Evolutionary conservation across 495 filamentous ascomycete species (phyloP), one percentile per base, ranked within the genome.

Genomic region (Penicillium angulare): DNA sequence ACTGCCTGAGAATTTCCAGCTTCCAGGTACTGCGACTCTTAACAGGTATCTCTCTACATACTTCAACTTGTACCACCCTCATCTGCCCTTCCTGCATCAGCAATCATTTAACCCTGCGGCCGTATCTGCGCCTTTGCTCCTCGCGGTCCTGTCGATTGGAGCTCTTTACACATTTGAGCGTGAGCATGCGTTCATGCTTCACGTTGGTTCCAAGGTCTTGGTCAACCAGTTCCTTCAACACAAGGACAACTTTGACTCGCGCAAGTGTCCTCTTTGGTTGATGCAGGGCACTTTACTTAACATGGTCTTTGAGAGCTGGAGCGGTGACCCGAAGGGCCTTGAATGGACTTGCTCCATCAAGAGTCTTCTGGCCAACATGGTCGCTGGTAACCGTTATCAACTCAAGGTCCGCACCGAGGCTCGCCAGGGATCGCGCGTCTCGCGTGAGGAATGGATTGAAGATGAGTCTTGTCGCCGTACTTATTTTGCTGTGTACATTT

Each of bases 231-330:
- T 97, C 69, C 68, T 98, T 56, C 92, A 96, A 70, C 92, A 95
- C 73, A 95, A 96, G 73, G 92, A 96, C 65, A 96, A 95, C 71
- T 97, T 97, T 70, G 95, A 90, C 78, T 97, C 93, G n/a, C 82
- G 91, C 46, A 97, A 96, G 67, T 98, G 93, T 63, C 93, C 93
- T 6, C 73, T 98, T 23, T 97, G 92, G 91, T 89, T 90, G 31
- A 97, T 97, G 88, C 93, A 97, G 65, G 88, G 88, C 66, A 90
- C 90, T 12, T 76, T 98, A 43, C 76, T 98, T 39, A 98, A 98
- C 77, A 97, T 97, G 93, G 87, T 95, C 57, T 97, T 98, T 68
- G 93, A 95, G 31, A 97, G 92, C 78, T 98, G 93, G 93, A 97
- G 95, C 65, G 93, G 93, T 53, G 93, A 97, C 65, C 82, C 93